Evolutionary conservation across 331 rosid genomes (phyloP).

Genomic region (Malus hybrid): DNA sequence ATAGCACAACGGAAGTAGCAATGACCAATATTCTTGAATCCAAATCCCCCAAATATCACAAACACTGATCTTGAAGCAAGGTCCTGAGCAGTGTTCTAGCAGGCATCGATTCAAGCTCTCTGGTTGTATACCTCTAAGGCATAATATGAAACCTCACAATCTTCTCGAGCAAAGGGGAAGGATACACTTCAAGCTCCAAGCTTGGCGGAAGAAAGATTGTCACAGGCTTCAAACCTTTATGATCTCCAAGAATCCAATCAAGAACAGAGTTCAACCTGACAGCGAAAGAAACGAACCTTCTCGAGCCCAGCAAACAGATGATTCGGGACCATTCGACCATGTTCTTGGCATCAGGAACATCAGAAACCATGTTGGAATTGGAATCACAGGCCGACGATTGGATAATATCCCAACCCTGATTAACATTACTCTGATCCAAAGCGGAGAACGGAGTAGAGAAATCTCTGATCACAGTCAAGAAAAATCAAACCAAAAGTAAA

Average conservation of each 20-base stretch:
- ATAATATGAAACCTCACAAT: constrained; percentile 63
- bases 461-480: too few relatives aligned
- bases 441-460: constrained; percentile 33
- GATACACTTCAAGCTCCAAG: constrained; percentile 25
- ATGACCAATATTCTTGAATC: too few relatives aligned
- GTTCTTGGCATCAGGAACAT: constrained; percentile 10
- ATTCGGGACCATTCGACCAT: constrained; percentile 42
- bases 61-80: constrained; percentile 16
- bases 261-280: constrained; percentile 55
- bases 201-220: constrained; percentile 73
- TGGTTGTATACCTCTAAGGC: constrained; percentile 40
- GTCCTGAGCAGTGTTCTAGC: constrained; percentile 46
- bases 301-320: constrained; percentile 38
- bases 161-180: constrained; percentile 34
- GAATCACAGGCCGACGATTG: constrained; percentile 30
- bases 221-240: constrained; percentile 13
- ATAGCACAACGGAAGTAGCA: too few relatives aligned
- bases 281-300: constrained; percentile 51
- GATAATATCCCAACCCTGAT: constrained; percentile 26
- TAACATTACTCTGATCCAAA: constrained; percentile 20
- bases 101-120: constrained; percentile 39
- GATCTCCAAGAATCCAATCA: constrained; percentile 38
- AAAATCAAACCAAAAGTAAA: too few relatives aligned
- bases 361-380: constrained; percentile 12
- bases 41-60: too few relatives aligned